Conservation (phyloP, 2,329 filamentous ascomycete genomes). For the Penicillium nordicum region DNA sequence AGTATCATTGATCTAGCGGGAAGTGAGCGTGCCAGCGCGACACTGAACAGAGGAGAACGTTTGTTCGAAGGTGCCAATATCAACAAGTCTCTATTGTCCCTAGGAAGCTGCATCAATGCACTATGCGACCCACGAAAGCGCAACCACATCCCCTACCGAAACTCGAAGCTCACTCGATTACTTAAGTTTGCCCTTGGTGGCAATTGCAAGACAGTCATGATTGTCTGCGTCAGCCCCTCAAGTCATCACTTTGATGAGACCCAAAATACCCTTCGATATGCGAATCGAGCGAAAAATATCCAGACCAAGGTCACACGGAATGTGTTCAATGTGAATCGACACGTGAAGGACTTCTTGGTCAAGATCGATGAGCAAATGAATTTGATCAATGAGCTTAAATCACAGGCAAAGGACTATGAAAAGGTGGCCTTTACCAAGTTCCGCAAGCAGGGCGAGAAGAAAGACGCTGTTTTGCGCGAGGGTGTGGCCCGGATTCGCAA, state of each 20-base stretch:
- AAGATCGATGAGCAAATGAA: conserved; percentile 98
- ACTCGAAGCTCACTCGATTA: conserved; percentile 92
- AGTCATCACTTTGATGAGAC: conserved; percentile 98
- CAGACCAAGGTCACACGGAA: conserved; percentile 99
- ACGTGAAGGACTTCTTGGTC: conserved; percentile 98
- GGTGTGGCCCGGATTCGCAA: conserved; percentile 73
- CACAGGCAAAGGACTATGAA: conserved; percentile 87
- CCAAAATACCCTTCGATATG: conserved; percentile 95
- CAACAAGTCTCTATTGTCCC: conserved; percentile 92
- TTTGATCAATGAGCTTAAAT: conserved; percentile 93
- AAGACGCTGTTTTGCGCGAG: conserved; percentile 70
- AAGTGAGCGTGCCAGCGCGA: conserved; percentile 91
- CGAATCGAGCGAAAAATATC: conserved; percentile 97
- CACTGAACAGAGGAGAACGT: conserved; percentile 90
- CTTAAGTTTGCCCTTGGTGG: conserved; percentile 96
- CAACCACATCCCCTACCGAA: conserved; percentile 94
- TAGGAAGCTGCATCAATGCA: conserved; percentile 97
- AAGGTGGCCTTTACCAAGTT: conserved; percentile 80
- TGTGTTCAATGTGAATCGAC: conserved; percentile 97
- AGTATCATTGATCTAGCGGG: conserved; percentile 98
- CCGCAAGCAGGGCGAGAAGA: conserved; percentile 83
- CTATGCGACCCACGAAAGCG: conserved; percentile 88
- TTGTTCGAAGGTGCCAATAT: conserved; percentile 95
- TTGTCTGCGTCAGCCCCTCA: conserved; percentile 94
- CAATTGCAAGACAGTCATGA: conserved; percentile 99